Base-by-base conservation (phyloP, 208 protist genomes). In the Leishmania aethiopica region DNA sequence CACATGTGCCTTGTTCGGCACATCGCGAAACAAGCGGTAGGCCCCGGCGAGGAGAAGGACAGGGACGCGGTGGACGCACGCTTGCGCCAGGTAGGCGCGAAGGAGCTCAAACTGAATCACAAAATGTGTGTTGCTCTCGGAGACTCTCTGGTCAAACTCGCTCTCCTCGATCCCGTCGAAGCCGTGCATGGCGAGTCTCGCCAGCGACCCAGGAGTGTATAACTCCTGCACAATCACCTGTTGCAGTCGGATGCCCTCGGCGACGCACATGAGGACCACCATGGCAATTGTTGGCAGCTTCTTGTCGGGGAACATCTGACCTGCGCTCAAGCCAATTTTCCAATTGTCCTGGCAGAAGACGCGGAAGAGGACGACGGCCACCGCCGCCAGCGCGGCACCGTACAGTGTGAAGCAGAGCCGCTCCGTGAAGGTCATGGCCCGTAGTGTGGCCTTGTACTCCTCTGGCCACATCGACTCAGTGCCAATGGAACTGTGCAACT, bases 371-470 rank as follows among this genome's bases (percentile, higher is more conserved):
- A 91, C 2, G 17, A 89, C 72, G 0, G 88, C 90, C 7, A 90
- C 71, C 25, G 85, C 51, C n/a, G 86, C 89, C 10, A 97, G 85
- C 2, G 87, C 76, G 3, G 94, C 87, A 15, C 95, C 95, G 82
- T 96, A 97, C 15, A 97, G 78, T 28, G 95, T 95, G 77, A 97
- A 95, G 82, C 91, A 94, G 22, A 97, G 75, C 40, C 93, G 88
- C 77, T 97, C 95, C 71, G 95, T 94, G 80, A 97, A 96, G 35
- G 89, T 91, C 93, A 96, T 96, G 37, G 84, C 77, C 62, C 93
- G 91, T 25, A 97, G 87, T 15, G 91, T 78, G 22, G 19, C n/a
- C 75, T 94, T 91, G 79, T 97, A 97, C 19, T 89, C 83, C 3
- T 84, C 85, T 49, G 91, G 83, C 93, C 95, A 97, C 13, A 96